Percentiles rank a stretch among this genome's conserved stretches.
Conservation (phyloP, 2,329 filamentous ascomycete species). For the Pseudogymnoascus sp. region DNA sequence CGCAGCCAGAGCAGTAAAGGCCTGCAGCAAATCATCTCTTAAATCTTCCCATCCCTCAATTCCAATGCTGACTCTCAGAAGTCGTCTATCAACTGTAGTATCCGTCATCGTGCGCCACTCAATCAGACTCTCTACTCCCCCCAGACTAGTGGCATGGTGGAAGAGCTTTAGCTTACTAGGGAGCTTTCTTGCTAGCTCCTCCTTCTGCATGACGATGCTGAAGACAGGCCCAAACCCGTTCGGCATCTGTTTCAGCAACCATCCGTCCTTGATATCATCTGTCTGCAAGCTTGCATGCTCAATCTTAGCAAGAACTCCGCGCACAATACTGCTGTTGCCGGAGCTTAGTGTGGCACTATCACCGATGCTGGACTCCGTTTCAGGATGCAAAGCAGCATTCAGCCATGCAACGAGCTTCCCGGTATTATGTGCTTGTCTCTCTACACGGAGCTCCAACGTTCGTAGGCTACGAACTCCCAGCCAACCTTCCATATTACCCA, state of each 20-base stretch:
- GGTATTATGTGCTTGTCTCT: constrained; percentile 65
- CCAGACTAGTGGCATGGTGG: constrained; percentile 89
- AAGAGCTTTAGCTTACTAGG: constrained; percentile 76
- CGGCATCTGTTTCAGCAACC: constrained; percentile 84
- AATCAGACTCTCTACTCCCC: constrained; percentile 89
- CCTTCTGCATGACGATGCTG: constrained; percentile 55
- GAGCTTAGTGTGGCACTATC: constrained; percentile 22
- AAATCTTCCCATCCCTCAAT: constrained; percentile 83
- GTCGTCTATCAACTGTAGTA: constrained; percentile 54
- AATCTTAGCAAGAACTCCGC: constrained; percentile 49
- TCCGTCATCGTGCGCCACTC: constrained; percentile 96
- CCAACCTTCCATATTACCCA: constrained; percentile 90
- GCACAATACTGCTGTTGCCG: constrained; percentile 36
- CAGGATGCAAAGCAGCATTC: constrained; percentile 26
- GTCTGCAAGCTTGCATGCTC: constrained; percentile 74
- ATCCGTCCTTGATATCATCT: constrained; percentile 49
- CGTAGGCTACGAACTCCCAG: constrained; percentile 77
- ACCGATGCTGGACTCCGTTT: constrained; percentile 9
- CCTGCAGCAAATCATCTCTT: constrained; percentile 61
- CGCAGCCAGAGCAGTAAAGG: constrained; percentile 39
- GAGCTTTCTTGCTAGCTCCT: constrained; percentile 54
- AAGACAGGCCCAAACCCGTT: constrained; percentile 86
- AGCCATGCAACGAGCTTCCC: constrained; percentile 65
- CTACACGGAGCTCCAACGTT: constrained; percentile 75
- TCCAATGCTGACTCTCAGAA: constrained; percentile 77